Percentiles rank a stretch among this genome's conserved stretches.
Conservation (phyloP, 805 yeast species). For the Suhomyces sp. region DNA sequence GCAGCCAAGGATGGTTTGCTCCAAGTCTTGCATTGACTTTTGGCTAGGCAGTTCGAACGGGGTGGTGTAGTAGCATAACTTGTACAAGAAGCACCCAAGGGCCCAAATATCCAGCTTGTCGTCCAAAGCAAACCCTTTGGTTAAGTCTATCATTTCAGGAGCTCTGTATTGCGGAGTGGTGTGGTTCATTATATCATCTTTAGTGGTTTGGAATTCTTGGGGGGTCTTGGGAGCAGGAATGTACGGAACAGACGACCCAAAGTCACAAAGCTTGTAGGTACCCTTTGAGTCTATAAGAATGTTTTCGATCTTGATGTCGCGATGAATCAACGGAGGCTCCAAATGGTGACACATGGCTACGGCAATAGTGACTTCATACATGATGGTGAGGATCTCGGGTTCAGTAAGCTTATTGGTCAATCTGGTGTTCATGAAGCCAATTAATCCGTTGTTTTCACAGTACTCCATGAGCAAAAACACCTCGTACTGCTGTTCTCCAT, state of each 20-base stretch:
- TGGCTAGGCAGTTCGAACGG: conserved; percentile 65
- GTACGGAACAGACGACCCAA: conserved; percentile 73
- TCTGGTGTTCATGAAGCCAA: conserved; percentile 76
- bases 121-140: conserved; percentile 66
- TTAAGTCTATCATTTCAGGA: conserved; percentile 80
- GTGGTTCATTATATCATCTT: conserved; percentile 69
- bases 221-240: conserved; percentile 60
- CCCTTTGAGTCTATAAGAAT: conserved; percentile 61
- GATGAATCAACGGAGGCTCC: conserved; percentile 66
- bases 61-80: conserved; percentile 76
- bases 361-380: conserved; percentile 69
- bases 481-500: conserved; percentile 59
- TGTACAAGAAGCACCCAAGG: conserved; percentile 71
- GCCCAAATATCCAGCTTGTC: conserved; percentile 90
- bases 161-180: conserved; percentile 84
- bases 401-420: conserved; percentile 65
- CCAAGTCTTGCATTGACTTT: conserved; percentile 40
- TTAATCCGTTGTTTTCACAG: conserved; percentile 70
- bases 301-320: conserved; percentile 82
- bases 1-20: conserved; percentile 60
- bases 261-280: conserved; percentile 71
- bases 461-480: conserved; percentile 79
- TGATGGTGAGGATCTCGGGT: conserved; percentile 61
- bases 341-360: conserved; percentile 77
- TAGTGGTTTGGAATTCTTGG: conserved; percentile 57